phyloP scores from a whole-genome alignment of 495 filamentous ascomycete genomes.

The Neurospora sp. region DNA sequence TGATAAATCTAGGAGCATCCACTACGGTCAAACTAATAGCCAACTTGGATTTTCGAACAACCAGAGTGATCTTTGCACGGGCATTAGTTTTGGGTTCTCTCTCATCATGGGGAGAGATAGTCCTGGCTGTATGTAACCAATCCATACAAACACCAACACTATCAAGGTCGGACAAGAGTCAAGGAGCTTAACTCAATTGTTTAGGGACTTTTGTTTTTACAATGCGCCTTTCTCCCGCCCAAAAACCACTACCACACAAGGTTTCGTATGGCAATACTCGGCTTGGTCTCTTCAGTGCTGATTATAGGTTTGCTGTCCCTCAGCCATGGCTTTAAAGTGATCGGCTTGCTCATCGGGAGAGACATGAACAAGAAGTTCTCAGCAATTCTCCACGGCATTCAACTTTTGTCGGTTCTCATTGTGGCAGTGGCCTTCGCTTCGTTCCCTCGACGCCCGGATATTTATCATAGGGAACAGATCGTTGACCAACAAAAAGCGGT shows the following conservation, averaged over 20 bases:
- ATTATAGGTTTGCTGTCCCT: constrained; percentile 16
- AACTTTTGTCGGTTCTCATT: constrained; percentile 15
- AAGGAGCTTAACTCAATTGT: not conserved
- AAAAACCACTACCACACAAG: constrained; percentile 15
- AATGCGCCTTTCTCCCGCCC: constrained; percentile 16
- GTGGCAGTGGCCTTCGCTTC: constrained; percentile 16
- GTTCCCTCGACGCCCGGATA: constrained; percentile 51
- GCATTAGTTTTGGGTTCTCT: too few species aligned
- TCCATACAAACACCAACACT: not conserved
- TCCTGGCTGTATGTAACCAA: not conserved
- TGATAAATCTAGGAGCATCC: constrained; percentile 28
- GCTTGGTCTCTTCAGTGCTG: constrained; percentile 22
- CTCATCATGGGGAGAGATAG: constrained; percentile 14
- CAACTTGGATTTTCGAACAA: not conserved
- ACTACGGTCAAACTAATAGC: constrained; percentile 13
- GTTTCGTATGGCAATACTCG: constrained; percentile 23
- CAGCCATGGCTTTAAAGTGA: constrained; percentile 14
- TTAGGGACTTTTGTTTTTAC: constrained; percentile 18
- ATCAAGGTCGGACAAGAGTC: not conserved
- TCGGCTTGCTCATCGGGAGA: constrained; percentile 1
- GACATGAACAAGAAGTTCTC: not conserved
- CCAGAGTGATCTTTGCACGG: not conserved
- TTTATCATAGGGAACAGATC: constrained; percentile 35
- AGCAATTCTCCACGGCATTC: constrained; percentile 10
- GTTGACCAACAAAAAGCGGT: constrained; percentile 52